Evolutionary conservation across 2,329 filamentous ascomycete species (phyloP).

Genomic region (Lasiodiplodia theobromae): DNA sequence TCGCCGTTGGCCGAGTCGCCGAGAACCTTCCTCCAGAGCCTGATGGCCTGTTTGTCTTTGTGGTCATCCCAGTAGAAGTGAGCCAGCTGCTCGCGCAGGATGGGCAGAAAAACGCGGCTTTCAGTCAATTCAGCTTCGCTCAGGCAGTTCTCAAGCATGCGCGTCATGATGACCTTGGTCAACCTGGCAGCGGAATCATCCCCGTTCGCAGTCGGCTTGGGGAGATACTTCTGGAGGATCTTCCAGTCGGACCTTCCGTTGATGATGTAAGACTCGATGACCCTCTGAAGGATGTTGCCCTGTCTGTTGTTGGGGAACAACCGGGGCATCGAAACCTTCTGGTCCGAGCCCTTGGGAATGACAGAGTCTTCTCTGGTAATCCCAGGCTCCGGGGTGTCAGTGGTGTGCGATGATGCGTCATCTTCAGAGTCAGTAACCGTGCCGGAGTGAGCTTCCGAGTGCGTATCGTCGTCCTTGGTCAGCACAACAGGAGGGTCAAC

Average conservation of each 20-base stretch:
- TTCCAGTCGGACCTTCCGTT: conserved; percentile 18
- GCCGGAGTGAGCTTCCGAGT: not conserved
- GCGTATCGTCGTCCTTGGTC: conserved; percentile 16
- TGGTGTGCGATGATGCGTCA: conserved; percentile 2
- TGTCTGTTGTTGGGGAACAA: conserved; percentile 18
- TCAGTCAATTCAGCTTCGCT: conserved; percentile 16
- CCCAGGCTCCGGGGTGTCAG: not conserved
- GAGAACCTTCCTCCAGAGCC: conserved; percentile 22
- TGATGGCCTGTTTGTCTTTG: conserved; percentile 23
- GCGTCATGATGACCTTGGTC: conserved; percentile 1
- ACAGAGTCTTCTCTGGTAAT: conserved; percentile 17
- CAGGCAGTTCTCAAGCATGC: conserved; percentile 23
- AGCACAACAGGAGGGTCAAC: conserved; percentile 15
- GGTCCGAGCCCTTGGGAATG: conserved; percentile 15
- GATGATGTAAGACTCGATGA: conserved; percentile 11
- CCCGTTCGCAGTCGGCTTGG: conserved; percentile 6
- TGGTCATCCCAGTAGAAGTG: conserved; percentile 20
- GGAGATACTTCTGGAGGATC: conserved; percentile 12
- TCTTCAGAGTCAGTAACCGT: conserved; percentile 7
- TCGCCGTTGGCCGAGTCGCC: conserved; percentile 12
- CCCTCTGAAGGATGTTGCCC: conserved; percentile 5
- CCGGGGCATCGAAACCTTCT: conserved; percentile 11
- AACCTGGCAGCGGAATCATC: conserved; percentile 9
- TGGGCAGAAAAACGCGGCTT: conserved; percentile 7
- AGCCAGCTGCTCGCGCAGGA: conserved; percentile 19